Evolutionary conservation across 2,329 filamentous ascomycete species (phyloP), one percentile per base, ranked within the genome.

Genomic region (Diaporthe citri): DNA sequence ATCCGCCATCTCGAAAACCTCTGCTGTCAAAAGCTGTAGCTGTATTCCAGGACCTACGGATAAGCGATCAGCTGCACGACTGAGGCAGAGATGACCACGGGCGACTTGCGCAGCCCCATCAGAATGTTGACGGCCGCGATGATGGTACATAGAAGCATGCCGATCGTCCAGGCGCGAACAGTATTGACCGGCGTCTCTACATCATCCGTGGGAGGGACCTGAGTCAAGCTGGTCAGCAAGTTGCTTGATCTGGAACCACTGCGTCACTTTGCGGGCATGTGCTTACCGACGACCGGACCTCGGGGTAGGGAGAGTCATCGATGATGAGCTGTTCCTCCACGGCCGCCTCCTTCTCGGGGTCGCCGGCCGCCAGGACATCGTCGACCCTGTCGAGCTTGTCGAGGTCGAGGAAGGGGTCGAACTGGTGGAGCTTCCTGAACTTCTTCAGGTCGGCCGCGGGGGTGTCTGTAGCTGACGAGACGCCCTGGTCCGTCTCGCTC

Each of bases 241-340:
- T 25, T 36, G 62, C 60, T 41, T 52, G 31, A 56, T 57, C 15
- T 7, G 39, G 22, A 39, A 36, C 51, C 59, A 34, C 10, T 28
- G 15, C 15, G 48, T 71, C n/a, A 70, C 46, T 1, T 71, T 57
- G 43, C 41, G 9, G 9, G 55, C 25, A 31, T 55, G 52, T 59
- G 46, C 28, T 57, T 60, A 83, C 81, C 12, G 81, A 81, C 31
- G 82, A 80, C 39, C 82, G 80, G 48, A 81, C 80, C 39, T 76
- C 75, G 8, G 75, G 41, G 56, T 76, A 76, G 3, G 75, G 75
- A 3, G 71, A 72, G 46, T 72, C 59, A 25, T 72, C 71, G 22
- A 55, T 39, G 12, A 71, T 56, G 71, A 72, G 57, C 71, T 66
- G 43, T 43, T 62, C 71, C 36, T 41, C 46, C 28, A 72, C 57